Percentiles rank a stretch among this genome's conserved stretches.
These are phyloP conservation scores for Gracilaria domingensis DNA, from an alignment of 23 red algal genomes.

Conservation along the genomic window DNA sequence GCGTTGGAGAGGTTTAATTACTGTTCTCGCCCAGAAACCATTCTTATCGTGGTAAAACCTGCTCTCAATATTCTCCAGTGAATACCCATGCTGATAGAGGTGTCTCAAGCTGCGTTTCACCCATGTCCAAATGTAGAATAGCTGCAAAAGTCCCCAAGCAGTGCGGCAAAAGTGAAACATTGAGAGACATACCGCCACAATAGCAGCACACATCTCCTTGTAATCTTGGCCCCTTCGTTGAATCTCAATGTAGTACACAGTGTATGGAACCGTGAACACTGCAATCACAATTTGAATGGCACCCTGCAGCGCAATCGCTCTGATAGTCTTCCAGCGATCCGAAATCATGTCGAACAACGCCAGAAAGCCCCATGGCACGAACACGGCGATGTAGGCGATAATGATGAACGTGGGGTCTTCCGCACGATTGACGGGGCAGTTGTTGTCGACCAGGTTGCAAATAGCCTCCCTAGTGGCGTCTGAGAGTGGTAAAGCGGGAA, in stretches of 20 bases:
- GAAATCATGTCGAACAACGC: slow-evolving; percentile 19
- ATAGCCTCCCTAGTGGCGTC: no score
- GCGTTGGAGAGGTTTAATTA: no score
- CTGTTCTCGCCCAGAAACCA: no score
- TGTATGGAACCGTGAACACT: not conserved
- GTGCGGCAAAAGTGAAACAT: slow-evolving; percentile 2
- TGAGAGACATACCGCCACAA: not conserved
- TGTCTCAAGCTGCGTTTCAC: no score
- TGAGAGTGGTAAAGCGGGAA: no score
- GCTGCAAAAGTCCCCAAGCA: no score
- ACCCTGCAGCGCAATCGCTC: not conserved
- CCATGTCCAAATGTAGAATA: no score
- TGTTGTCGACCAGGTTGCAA: not conserved
- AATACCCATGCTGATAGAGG: no score
- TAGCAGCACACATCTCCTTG: slow-evolving; percentile 38
- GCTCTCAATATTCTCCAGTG: no score
- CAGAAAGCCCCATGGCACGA: slow-evolving; percentile 44
- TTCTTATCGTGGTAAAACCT: no score
- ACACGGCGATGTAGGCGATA: slow-evolving; percentile 19
- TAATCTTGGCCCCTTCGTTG: slow-evolving; percentile 6
- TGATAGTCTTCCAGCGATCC: slow-evolving; percentile 21
- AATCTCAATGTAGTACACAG: slow-evolving; percentile 9
- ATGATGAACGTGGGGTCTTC: not conserved
- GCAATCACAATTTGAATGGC: not conserved
- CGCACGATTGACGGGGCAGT: no score